Evolutionary conservation across 192 early-diverging fungal genomes (phyloP).

Genomic region (Chytriomyces sp.): DNA sequence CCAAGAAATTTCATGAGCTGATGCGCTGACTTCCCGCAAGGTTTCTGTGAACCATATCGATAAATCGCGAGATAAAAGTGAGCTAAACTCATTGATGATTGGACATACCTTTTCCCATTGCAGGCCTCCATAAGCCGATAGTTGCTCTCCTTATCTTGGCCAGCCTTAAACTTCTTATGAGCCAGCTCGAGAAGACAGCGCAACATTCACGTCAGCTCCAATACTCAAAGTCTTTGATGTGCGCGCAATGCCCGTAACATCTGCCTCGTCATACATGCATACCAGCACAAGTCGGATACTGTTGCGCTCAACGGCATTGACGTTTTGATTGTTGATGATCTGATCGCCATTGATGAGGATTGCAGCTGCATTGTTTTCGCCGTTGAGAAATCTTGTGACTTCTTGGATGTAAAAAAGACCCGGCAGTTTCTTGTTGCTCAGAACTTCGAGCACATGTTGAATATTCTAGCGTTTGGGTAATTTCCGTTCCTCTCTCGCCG

Average conservation of each 20-base stretch:
- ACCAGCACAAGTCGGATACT: conserved; percentile 46
- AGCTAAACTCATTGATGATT: not conserved
- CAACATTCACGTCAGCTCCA: conserved; percentile 33
- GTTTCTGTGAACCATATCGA: conserved; percentile 29
- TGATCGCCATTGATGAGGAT: conserved; percentile 57
- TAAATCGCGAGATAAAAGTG: not conserved
- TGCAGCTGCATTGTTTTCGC: not conserved
- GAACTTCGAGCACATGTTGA: conserved; percentile 41
- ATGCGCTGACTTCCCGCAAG: conserved; percentile 27
- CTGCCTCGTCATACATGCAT: conserved; percentile 41
- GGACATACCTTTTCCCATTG: conserved; percentile 7
- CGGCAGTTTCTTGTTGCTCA: conserved; percentile 46
- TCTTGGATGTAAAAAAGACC: conserved; percentile 36
- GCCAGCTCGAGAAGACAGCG: conserved; percentile 43
- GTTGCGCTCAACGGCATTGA: conserved; percentile 46
- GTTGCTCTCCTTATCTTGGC: not conserved
- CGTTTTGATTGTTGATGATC: conserved; percentile 58
- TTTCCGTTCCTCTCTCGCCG: conserved; percentile 25
- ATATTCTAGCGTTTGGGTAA: conserved; percentile 25
- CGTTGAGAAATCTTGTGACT: conserved; percentile 6
- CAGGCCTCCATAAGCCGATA: conserved; percentile 40
- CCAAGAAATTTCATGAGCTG: conserved; percentile 40
- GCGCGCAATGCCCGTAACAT: conserved; percentile 30
- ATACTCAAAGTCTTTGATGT: conserved; percentile 55
- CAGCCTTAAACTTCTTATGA: conserved; percentile 52